Base-by-base conservation (phyloP, 371 early-diverging fungal species). In the Entomophthora muscae region DNA sequence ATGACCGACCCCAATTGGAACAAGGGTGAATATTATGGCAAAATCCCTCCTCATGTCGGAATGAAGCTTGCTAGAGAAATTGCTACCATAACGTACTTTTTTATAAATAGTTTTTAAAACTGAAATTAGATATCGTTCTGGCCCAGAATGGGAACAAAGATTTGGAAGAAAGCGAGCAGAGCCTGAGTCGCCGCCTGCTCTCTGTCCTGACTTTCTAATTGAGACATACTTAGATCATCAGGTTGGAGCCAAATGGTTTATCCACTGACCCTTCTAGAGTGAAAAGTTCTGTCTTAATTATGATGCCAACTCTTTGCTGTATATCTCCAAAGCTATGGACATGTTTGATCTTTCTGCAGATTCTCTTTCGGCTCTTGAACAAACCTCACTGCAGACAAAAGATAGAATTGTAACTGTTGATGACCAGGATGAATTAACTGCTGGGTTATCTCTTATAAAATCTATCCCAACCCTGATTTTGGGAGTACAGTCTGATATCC, bases 251-350 rank as follows among this genome's bases (percentile, higher is more conserved):
- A n/a, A 30, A 32, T 55, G 27, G 23, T 56, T 55, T 23, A 1
- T 27, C 33, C 29, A 26, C 29, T 7, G 52, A n/a, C 31, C 27
- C 55, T 26, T 7, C 3, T n/a, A 67, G 69, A 90, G 93, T 58
- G 93, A 94, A 68, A 78, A 86, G 29, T 95, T 89, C 73, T 91
- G 91, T 68, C 68, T 90, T 57, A 84, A 90, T 69, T 95, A 94
- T 71, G 97, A 96, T 61, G 80, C 97, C 66, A 96, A 96, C 69
- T 92, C 93, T 0, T 72, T 95, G 17, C 69, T 96, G 2, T 96
- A 93, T 68, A 84, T 96, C 31, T 91, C 91, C 57, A 94, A 95
- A 70, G 95, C 95, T 30, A 95, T 95, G 95, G 97, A 96, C 68
- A 81, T 95, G 81, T 96, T 94, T 76, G 95, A 96, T 72, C 83